Evolutionary conservation across 768 basidiomycete species (phyloP).

Genomic region (Glaciozyma martinii): DNA sequence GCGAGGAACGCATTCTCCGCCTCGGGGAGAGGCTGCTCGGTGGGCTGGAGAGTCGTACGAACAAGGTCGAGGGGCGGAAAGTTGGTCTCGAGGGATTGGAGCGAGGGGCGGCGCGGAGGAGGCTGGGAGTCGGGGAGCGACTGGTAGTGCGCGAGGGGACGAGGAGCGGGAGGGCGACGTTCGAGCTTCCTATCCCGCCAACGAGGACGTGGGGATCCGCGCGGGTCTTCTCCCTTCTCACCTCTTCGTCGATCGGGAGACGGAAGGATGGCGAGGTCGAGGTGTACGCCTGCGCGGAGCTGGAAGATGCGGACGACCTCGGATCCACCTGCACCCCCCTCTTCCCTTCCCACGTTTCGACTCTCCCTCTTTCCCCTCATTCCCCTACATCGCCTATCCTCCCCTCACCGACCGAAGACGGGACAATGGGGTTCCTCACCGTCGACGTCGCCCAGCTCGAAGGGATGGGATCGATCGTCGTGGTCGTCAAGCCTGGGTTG

Average conservation of each 20-base stretch:
- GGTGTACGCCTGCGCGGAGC: slow-evolving; percentile 10
- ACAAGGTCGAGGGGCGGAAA: not conserved
- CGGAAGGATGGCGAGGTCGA: not conserved
- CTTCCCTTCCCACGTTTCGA: slow-evolving; percentile 3
- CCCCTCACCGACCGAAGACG: slow-evolving; percentile 6
- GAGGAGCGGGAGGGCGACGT: not conserved
- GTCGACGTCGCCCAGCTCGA: slow-evolving; percentile 7
- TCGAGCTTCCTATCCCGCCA: slow-evolving; percentile 7
- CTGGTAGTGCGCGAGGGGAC: not conserved
- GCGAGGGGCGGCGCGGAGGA: not conserved
- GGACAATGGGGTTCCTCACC: slow-evolving; percentile 1
- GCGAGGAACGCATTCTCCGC: slow-evolving; percentile 3
- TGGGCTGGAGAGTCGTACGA: not conserved
- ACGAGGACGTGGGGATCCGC: not conserved
- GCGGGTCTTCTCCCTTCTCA: slow-evolving; percentile 14
- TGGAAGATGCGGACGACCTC: not conserved
- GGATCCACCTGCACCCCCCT: slow-evolving; percentile 2
- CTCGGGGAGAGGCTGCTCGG: slow-evolving; percentile 13
- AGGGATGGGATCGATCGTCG: not conserved
- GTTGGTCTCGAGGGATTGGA: not conserved
- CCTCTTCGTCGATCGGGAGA: slow-evolving; percentile 4
- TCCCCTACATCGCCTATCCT: slow-evolving; percentile 12
- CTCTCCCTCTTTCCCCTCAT: slow-evolving; percentile 12
- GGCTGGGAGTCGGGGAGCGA: slow-evolving; percentile 8
- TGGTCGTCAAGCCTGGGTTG: slow-evolving; percentile 1